Percentiles rank a stretch among this genome's conserved stretches.
phyloP scores from a whole-genome alignment of 805 yeast genomes.

The Pichia deserticola region DNA sequence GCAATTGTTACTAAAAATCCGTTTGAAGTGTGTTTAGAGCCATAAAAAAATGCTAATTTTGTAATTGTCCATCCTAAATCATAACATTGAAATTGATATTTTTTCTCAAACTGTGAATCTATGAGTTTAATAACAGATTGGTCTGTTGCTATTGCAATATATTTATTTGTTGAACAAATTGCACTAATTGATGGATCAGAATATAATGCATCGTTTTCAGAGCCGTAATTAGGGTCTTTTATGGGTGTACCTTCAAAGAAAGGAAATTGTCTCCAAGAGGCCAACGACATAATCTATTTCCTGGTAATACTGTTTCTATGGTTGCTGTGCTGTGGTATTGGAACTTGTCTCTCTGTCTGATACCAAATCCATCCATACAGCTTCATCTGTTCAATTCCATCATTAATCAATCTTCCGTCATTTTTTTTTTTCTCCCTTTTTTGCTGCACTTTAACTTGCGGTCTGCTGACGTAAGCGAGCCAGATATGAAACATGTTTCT shows the following conservation, averaged over 20 bases:
- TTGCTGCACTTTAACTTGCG: no score
- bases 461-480: neutral
- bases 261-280: conserved; percentile 59
- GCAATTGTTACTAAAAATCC: conserved; percentile 56
- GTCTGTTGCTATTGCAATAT: conserved; percentile 53
- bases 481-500: conserved; percentile 3
- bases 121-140: conserved; percentile 51
- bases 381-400: neutral
- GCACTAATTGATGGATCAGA: conserved; percentile 72
- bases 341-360: no score
- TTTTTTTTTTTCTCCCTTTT: no score
- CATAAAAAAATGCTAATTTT: conserved; percentile 31
- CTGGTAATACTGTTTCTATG: neutral
- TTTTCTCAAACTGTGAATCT: conserved; percentile 38
- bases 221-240: conserved; percentile 67
- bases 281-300: conserved; percentile 22
- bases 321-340: no score
- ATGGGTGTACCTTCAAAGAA: conserved; percentile 81
- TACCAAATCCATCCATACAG: no score
- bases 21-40: conserved; percentile 22
- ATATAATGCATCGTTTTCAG: conserved; percentile 51
- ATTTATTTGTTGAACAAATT: conserved; percentile 48
- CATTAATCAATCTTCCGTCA: no score
- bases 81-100: conserved; percentile 53
- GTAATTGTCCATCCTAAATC: conserved; percentile 59